Conservation (phyloP, 2,329 filamentous ascomycete genomes). For the Cytospora piceicola region DNA sequence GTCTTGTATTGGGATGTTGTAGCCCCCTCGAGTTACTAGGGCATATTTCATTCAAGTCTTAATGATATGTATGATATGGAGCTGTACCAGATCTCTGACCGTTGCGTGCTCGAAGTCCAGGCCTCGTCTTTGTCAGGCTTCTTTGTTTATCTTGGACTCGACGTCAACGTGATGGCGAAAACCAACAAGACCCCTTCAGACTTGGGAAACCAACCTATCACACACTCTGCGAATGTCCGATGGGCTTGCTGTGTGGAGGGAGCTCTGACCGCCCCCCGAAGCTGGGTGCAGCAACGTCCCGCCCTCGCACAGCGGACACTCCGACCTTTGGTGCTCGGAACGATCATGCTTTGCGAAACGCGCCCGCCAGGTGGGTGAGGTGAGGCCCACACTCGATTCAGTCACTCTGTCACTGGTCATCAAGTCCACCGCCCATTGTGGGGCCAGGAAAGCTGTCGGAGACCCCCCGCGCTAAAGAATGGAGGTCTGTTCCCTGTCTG, state of each 20-base stretch:
- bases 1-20: conserved; percentile 7
- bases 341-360: conserved; percentile 21
- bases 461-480: conserved; percentile 20
- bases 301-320: conserved; percentile 23
- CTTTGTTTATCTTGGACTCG: conserved; percentile 22
- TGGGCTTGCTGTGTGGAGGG: not conserved
- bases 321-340: conserved; percentile 22
- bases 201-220: not conserved
- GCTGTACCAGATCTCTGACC: not conserved
- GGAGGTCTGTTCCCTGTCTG: conserved; percentile 1
- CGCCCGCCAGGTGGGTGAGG: conserved; percentile 19
- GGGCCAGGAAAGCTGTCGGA: conserved; percentile 9
- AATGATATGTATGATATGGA: conserved; percentile 12
- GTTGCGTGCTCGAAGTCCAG: not conserved
- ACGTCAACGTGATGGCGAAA: conserved; percentile 1
- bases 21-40: conserved; percentile 9
- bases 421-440: conserved; percentile 18
- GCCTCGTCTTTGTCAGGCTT: not conserved
- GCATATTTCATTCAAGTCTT: conserved; percentile 12
- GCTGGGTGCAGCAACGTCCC: conserved; percentile 3
- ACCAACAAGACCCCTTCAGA: not conserved
- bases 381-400: conserved; percentile 16
- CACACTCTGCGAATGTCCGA: not conserved
- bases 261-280: conserved; percentile 23
- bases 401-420: conserved; percentile 16